Conservation (phyloP, 148 eudicot genomes). For the Spergularia bocconei region DNA sequence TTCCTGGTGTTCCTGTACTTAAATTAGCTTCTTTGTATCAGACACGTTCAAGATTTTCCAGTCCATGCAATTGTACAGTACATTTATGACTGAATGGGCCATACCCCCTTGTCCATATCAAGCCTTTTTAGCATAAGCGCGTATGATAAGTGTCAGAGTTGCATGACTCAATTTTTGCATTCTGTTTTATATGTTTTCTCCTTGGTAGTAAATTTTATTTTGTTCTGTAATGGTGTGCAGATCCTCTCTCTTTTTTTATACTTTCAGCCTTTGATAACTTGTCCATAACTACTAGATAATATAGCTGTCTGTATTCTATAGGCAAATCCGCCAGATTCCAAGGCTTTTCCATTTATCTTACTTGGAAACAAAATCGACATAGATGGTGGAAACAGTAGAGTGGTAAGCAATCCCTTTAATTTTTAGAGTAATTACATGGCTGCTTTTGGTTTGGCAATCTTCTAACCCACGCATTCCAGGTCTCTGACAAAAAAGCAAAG, state of each 20-base stretch:
- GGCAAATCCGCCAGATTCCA: conserved; percentile 59
- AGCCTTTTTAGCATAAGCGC: neutral
- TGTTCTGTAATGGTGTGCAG: neutral
- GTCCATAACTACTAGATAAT: neutral
- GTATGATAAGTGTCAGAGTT: neutral
- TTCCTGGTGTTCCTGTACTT: neutral
- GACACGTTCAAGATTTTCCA: neutral
- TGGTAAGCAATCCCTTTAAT: conserved; percentile 33
- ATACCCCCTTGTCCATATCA: neutral
- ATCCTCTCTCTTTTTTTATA: neutral
- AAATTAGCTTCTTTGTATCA: neutral
- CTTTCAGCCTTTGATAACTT: neutral
- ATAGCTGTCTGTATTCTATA: conserved; percentile 10
- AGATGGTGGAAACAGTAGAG: conserved; percentile 56
- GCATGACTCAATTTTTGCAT: neutral
- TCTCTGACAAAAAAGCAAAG: conserved; percentile 62
- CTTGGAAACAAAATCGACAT: conserved; percentile 71
- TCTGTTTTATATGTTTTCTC: neutral
- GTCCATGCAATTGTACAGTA: neutral
- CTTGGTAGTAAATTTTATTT: neutral
- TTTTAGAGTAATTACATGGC: neutral
- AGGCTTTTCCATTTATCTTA: conserved; percentile 54
- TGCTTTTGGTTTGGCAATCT: conserved; percentile 4
- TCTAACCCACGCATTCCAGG: conserved; percentile 31
- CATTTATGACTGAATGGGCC: neutral